A percentile compares a stretch with the other conserved stretches of the same genome.
Evolutionary conservation across 1,284 basidiomycete genomes (phyloP).

Genomic region (Moniliophthora roreri): DNA sequence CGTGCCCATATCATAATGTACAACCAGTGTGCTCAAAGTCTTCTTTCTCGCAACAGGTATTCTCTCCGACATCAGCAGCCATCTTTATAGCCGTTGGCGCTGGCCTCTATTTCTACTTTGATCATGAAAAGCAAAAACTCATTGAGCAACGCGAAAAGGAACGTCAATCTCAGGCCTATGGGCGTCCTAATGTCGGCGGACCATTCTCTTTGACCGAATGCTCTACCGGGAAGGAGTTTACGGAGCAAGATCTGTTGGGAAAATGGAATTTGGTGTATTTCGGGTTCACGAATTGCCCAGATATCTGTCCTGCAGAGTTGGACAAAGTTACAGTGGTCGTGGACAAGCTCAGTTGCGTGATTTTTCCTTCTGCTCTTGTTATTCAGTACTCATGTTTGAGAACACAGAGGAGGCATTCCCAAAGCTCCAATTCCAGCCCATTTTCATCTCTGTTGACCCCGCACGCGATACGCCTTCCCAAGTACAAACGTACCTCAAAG

Average conservation of each 20-base stretch:
- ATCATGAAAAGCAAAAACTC: slow-evolving; percentile 82
- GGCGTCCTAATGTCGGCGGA: slow-evolving; percentile 85
- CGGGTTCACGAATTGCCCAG: slow-evolving; percentile 96
- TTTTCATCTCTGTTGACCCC: slow-evolving; percentile 97
- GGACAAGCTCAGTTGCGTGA: slow-evolving; percentile 63
- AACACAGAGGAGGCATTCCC: slow-evolving; percentile 53
- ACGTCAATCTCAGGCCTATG: slow-evolving; percentile 54
- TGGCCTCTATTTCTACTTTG: slow-evolving; percentile 89
- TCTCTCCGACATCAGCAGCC: slow-evolving; percentile 82
- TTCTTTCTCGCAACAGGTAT: slow-evolving; percentile 55
- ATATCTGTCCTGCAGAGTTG: slow-evolving; percentile 97
- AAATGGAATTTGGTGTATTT: slow-evolving; percentile 94
- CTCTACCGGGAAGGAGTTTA: slow-evolving; percentile 63
- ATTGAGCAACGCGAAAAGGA: slow-evolving; percentile 72
- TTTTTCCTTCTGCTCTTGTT: not conserved
- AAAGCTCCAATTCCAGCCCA: slow-evolving; percentile 55
- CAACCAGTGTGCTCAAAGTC: not conserved
- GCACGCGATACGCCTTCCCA: slow-evolving; percentile 79
- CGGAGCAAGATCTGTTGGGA: slow-evolving; percentile 82
- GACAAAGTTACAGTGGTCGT: slow-evolving; percentile 95
- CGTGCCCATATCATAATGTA: slow-evolving; percentile 3
- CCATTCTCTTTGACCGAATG: slow-evolving; percentile 72
- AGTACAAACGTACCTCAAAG: slow-evolving; percentile 62
- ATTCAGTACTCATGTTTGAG: not conserved
- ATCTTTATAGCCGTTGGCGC: slow-evolving; percentile 83